phyloP scores from a whole-genome alignment of 2,329 filamentous ascomycete species.

The Cercospora berteroae region DNA sequence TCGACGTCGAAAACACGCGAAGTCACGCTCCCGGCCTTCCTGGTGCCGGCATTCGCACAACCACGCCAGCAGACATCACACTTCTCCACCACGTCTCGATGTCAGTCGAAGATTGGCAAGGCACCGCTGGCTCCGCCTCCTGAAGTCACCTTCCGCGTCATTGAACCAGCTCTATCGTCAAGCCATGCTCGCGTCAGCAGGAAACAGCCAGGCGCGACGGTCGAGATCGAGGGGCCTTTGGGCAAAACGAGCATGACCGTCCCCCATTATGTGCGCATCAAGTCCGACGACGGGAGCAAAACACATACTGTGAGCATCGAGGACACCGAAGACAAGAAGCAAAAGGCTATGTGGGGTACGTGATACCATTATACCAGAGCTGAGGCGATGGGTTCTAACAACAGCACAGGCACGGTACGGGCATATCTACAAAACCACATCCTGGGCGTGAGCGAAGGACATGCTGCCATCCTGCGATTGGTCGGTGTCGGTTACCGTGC shows the following conservation, averaged over 20 bases:
- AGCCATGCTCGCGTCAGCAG: constrained; percentile 60
- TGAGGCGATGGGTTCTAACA: not conserved
- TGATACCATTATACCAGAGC: constrained; percentile 18
- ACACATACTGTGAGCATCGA: constrained; percentile 69
- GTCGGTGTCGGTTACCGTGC: constrained; percentile 96
- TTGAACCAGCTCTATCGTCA: constrained; percentile 60
- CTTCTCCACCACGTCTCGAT: constrained; percentile 70
- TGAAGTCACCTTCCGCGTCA: constrained; percentile 69
- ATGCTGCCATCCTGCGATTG: constrained; percentile 86
- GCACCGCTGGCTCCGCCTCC: constrained; percentile 78
- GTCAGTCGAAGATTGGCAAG: constrained; percentile 79
- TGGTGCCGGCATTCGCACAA: constrained; percentile 66
- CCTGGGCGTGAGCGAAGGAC: constrained; percentile 91
- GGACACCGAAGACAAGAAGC: constrained; percentile 66
- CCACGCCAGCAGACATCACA: constrained; percentile 42
- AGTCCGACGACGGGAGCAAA: constrained; percentile 61
- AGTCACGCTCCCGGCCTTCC: constrained; percentile 61
- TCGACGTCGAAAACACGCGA: constrained; percentile 14
- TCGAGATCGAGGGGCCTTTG: constrained; percentile 77
- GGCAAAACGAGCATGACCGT: constrained; percentile 75
- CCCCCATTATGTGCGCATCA: constrained; percentile 73
- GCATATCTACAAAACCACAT: constrained; percentile 88
- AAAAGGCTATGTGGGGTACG: constrained; percentile 95
- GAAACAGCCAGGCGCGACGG: constrained; percentile 58
- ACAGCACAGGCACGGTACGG: constrained; percentile 73